phyloP scores from a whole-genome alignment of 768 basidiomycete species.

The Amanita muscaria region DNA sequence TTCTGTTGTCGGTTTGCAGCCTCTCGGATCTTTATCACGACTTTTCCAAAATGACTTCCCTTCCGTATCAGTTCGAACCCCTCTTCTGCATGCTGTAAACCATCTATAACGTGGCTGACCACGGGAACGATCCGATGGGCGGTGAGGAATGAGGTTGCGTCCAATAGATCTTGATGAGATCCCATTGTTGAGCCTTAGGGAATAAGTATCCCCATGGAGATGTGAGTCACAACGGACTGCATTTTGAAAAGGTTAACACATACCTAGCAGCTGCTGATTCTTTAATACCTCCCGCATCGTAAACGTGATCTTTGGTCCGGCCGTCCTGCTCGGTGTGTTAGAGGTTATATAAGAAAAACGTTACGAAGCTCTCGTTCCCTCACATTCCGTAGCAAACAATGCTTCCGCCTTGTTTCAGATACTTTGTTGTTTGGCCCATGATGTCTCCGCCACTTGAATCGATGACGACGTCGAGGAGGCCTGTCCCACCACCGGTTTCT shows the following conservation, averaged over 20 bases:
- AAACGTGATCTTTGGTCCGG: slow-evolving; percentile 46
- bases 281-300: slow-evolving; percentile 75
- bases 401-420: slow-evolving; percentile 48
- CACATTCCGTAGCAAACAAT: slow-evolving; percentile 65
- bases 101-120: slow-evolving; percentile 62
- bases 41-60: slow-evolving; percentile 72
- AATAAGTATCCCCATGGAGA: neutral
- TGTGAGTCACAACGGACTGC: neutral
- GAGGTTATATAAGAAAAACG: neutral
- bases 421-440: slow-evolving; percentile 35
- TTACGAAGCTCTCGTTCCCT: too few species aligned
- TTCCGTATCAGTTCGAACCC: slow-evolving; percentile 61
- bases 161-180: slow-evolving; percentile 61
- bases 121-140: slow-evolving; percentile 62
- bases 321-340: slow-evolving; percentile 40
- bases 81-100: slow-evolving; percentile 51
- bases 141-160: slow-evolving; percentile 62
- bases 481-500: slow-evolving; percentile 18
- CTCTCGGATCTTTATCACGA: slow-evolving; percentile 45
- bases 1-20: slow-evolving; percentile 5
- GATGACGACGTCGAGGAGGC: slow-evolving; percentile 50
- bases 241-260: slow-evolving; percentile 13
- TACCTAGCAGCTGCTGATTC: slow-evolving; percentile 68
- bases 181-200: slow-evolving; percentile 75
- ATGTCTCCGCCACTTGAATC: slow-evolving; percentile 68